Conservation (phyloP, 1,284 basidiomycete genomes). For the Sanghuangporus baumii region DNA sequence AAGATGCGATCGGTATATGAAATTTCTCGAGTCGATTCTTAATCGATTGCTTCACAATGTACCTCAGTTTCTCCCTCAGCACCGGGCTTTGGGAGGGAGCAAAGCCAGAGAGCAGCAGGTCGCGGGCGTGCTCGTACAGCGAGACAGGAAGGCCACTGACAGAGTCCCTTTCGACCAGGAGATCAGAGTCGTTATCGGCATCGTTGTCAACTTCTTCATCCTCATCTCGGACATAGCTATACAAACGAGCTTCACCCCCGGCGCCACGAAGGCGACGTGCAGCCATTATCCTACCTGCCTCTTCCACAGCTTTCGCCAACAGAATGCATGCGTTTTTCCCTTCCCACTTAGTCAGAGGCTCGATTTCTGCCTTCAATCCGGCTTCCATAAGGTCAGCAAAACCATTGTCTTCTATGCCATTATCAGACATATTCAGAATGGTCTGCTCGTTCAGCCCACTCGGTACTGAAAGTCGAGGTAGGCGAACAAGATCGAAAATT, state of each 20-base stretch:
- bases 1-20: conserved; percentile 48
- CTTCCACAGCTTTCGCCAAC: conserved; percentile 47
- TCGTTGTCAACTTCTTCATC: conserved; percentile 14
- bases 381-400: conserved; percentile 44
- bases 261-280: conserved; percentile 40
- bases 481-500: conserved; percentile 50
- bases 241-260: conserved; percentile 42
- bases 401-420: conserved; percentile 42
- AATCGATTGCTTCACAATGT: conserved; percentile 40
- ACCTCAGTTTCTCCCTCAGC: conserved; percentile 42
- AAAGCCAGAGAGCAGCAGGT: conserved; percentile 59
- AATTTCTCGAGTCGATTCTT: conserved; percentile 44
- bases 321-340: conserved; percentile 38
- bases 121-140: conserved; percentile 43
- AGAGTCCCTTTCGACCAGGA: conserved; percentile 11
- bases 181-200: conserved; percentile 18
- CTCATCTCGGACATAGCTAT: conserved; percentile 36
- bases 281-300: conserved; percentile 39
- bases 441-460: conserved; percentile 47
- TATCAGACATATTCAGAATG: conserved; percentile 57
- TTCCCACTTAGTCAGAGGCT: conserved; percentile 47
- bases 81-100: conserved; percentile 34
- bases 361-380: conserved; percentile 44
- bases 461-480: conserved; percentile 31
- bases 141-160: conserved; percentile 28